Percentiles rank a stretch among this genome's conserved stretches.
phyloP scores from a whole-genome alignment of 2,329 filamentous ascomycete genomes.

The Talaromyces sp. region DNA sequence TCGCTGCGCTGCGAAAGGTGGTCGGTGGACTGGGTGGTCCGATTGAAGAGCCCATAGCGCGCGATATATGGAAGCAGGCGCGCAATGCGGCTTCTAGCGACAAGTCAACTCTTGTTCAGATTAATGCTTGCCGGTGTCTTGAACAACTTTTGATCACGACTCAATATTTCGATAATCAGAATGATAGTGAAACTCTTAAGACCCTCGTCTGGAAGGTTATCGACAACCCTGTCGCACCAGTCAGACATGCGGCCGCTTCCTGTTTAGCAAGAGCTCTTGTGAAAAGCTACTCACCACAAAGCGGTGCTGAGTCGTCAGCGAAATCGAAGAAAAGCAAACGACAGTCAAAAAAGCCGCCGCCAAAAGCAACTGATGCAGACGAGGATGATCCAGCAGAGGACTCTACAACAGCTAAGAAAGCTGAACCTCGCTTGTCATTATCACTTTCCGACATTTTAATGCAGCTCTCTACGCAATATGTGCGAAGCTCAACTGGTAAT shows the following conservation, averaged over 20 bases:
- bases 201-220: slow-evolving; percentile 79
- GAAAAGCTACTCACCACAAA: slow-evolving; percentile 69
- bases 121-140: slow-evolving; percentile 74
- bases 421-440: slow-evolving; percentile 66
- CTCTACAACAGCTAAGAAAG: slow-evolving; percentile 66
- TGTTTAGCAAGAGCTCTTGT: slow-evolving; percentile 80
- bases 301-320: slow-evolving; percentile 51
- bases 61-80: slow-evolving; percentile 90
- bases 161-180: slow-evolving; percentile 78
- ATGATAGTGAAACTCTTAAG: slow-evolving; percentile 87
- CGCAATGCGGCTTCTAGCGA: slow-evolving; percentile 73
- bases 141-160: slow-evolving; percentile 70
- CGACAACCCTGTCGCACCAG: slow-evolving; percentile 70
- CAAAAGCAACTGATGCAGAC: slow-evolving; percentile 60
- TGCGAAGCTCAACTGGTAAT: slow-evolving; percentile 73
- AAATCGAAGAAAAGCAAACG: slow-evolving; percentile 70
- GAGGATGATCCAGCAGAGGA: slow-evolving; percentile 73
- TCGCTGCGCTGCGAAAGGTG: slow-evolving; percentile 72
- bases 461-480: slow-evolving; percentile 76
- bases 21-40: slow-evolving; percentile 70
- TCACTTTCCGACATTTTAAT: slow-evolving; percentile 74
- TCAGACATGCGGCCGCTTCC: slow-evolving; percentile 81
- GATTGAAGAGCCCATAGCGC: slow-evolving; percentile 78
- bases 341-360: slow-evolving; percentile 60
- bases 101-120: slow-evolving; percentile 77